Evolutionary conservation across 2,329 filamentous ascomycete genomes (phyloP).

Genomic region (Neofusicoccum sp.): DNA sequence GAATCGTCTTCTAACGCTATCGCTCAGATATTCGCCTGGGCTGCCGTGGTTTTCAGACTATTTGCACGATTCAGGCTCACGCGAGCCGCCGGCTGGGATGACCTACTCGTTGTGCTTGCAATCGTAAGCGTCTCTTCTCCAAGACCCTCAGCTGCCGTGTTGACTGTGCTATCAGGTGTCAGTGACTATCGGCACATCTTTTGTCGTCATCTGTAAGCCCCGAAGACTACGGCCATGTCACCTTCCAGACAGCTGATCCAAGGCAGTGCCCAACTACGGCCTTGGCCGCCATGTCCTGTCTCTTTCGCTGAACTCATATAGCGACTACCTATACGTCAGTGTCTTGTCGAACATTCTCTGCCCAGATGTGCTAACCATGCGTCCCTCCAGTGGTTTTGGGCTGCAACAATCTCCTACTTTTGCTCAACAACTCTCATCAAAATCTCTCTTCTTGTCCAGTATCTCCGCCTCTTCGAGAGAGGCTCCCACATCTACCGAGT

Average conservation of each 20-base stretch:
- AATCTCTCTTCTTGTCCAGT: conserved; percentile 38
- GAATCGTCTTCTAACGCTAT: background rate
- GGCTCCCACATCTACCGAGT: conserved; percentile 23
- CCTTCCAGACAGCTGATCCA: conserved; percentile 4
- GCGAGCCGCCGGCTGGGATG: conserved; percentile 37
- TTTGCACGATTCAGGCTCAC: conserved; percentile 29
- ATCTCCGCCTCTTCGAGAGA: conserved; percentile 34
- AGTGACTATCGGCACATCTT: conserved; percentile 27
- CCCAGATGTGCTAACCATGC: background rate
- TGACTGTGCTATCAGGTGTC: conserved; percentile 22
- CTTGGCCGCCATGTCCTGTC: conserved; percentile 33
- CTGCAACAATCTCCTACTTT: conserved; percentile 32
- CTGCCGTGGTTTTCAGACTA: conserved; percentile 32
- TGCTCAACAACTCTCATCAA: conserved; percentile 36
- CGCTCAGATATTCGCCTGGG: conserved; percentile 26
- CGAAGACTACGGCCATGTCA: background rate
- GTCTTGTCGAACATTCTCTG: background rate
- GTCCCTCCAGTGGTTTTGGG: conserved; percentile 29
- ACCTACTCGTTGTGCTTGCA: conserved; percentile 33
- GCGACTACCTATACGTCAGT: conserved; percentile 33
- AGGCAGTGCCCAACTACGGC: conserved; percentile 33
- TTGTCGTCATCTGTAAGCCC: conserved; percentile 34
- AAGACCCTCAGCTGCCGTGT: background rate
- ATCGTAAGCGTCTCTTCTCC: conserved; percentile 19
- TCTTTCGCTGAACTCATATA: conserved; percentile 22